Conservation (phyloP, 495 filamentous ascomycete species). For the Aspergillus campestris region DNA sequence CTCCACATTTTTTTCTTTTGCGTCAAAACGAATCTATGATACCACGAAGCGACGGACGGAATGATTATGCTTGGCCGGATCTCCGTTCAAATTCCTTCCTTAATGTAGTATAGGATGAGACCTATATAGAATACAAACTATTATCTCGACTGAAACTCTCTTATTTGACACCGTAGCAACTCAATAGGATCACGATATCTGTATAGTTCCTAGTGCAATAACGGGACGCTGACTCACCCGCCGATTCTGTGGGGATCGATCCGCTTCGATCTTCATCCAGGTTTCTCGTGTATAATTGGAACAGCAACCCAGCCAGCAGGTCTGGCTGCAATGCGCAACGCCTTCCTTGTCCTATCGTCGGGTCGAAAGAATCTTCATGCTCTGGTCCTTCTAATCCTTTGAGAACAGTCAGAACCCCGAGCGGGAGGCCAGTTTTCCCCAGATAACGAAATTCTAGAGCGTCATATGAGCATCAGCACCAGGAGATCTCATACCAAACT, state of each 20-base stretch:
- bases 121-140: neutral
- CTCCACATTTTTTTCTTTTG: neutral
- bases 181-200: too few relatives aligned
- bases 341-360: too few relatives aligned
- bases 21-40: conserved; percentile 27
- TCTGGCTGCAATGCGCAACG: too few relatives aligned
- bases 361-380: too few relatives aligned
- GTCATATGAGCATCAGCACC: too few relatives aligned
- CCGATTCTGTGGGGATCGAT: conserved; percentile 31
- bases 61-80: conserved; percentile 7
- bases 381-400: too few relatives aligned
- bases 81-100: neutral
- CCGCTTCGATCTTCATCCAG: conserved; percentile 17
- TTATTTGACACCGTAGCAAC: neutral
- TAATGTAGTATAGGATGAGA: neutral
- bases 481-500: too few relatives aligned
- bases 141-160: neutral
- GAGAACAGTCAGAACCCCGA: too few relatives aligned
- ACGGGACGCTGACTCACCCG: conserved; percentile 20
- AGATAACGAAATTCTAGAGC: too few relatives aligned
- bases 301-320: too few relatives aligned
- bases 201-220: neutral
- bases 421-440: too few relatives aligned
- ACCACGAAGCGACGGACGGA: conserved; percentile 26
- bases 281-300: neutral